Percentiles rank a stretch among this genome's conserved stretches.
Evolutionary conservation across 805 yeast genomes (phyloP).

Genomic region (Candida tammaniensis): DNA sequence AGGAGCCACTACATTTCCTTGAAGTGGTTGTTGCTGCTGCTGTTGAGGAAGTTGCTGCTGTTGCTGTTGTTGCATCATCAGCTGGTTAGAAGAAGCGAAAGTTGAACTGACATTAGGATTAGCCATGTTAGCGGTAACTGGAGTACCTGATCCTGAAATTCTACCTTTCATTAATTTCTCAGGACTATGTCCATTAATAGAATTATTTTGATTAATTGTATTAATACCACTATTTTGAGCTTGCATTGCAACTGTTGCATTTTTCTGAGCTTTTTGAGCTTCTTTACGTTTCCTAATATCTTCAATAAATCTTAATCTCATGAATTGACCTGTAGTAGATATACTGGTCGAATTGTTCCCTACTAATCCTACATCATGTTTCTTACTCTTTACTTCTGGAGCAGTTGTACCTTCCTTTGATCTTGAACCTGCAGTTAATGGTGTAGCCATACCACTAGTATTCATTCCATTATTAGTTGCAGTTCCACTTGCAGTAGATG

Average conservation of each 20-base stretch:
- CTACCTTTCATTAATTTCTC: constrained; percentile 11
- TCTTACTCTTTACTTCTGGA: constrained; percentile 10
- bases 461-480: constrained; percentile 18
- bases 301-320: constrained; percentile 84
- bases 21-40: not conserved
- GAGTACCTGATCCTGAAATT: constrained; percentile 8
- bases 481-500: constrained; percentile 12
- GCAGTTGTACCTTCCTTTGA: constrained; percentile 9
- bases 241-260: constrained; percentile 39
- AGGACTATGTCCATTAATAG: constrained; percentile 14
- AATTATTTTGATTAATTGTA: constrained; percentile 16
- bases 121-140: constrained; percentile 5
- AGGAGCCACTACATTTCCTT: not conserved
- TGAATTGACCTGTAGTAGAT: constrained; percentile 53
- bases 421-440: constrained; percentile 15
- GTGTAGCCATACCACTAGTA: constrained; percentile 13
- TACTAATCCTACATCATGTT: constrained; percentile 7
- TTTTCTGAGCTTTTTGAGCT: constrained; percentile 40
- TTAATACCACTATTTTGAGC: constrained; percentile 11
- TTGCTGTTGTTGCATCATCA: constrained; percentile 11
- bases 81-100: not conserved
- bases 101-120: constrained; percentile 1
- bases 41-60: not conserved
- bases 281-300: constrained; percentile 70
- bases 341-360: constrained; percentile 7